phyloP scores from a whole-genome alignment of 2,329 filamentous ascomycete genomes.

The Lachnellula occidentalis region DNA sequence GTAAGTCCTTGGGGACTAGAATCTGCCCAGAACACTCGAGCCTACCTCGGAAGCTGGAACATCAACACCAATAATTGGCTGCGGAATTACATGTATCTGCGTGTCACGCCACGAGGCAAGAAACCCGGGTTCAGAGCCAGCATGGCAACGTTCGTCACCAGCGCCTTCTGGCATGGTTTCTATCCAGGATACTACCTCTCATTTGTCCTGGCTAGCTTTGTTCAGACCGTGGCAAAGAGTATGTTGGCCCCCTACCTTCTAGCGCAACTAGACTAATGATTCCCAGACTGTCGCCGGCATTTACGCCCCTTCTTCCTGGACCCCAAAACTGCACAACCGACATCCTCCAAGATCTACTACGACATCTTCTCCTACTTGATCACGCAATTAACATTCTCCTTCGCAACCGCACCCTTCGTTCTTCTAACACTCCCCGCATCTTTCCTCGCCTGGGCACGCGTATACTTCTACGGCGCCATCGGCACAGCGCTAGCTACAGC shows the following conservation, averaged over 20 bases:
- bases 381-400: constrained; percentile 80
- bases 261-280: constrained; percentile 11
- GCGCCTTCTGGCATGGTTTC: constrained; percentile 97
- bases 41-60: constrained; percentile 90
- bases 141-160: constrained; percentile 88
- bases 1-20: constrained; percentile 84
- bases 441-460: constrained; percentile 70
- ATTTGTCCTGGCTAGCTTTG: constrained; percentile 83
- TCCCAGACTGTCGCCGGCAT: constrained; percentile 76
- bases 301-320: constrained; percentile 90
- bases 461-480: constrained; percentile 82
- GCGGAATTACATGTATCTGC: constrained; percentile 89
- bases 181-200: constrained; percentile 93
- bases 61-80: constrained; percentile 98
- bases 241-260: constrained; percentile 34
- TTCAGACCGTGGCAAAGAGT: constrained; percentile 95
- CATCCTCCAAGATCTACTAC: constrained; percentile 75
- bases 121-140: constrained; percentile 96
- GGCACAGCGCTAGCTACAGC: constrained; percentile 59
- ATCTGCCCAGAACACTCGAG: constrained; percentile 86
- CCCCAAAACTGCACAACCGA: constrained; percentile 63
- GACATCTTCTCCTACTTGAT: constrained; percentile 69
- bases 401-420: constrained; percentile 78
- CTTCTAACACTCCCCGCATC: constrained; percentile 69
- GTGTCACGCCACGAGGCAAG: constrained; percentile 90